These are phyloP conservation scores for Madurella fahalii DNA, from an alignment of 2,329 filamentous ascomycete species.

Conservation along the genomic window DNA sequence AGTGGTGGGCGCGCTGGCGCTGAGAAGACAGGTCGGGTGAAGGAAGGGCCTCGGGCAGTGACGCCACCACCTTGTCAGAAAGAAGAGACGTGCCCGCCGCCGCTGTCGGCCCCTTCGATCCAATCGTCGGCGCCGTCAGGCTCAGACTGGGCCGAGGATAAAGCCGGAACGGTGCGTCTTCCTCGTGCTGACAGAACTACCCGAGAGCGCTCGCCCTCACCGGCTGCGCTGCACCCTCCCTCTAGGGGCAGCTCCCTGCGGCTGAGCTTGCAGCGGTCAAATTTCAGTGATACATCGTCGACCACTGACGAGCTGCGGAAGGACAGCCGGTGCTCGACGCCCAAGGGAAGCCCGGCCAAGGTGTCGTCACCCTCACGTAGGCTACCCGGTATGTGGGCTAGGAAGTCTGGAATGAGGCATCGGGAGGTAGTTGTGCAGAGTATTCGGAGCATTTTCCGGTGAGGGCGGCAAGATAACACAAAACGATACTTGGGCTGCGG, in stretches of 20 bases:
- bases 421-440: conserved; percentile 38
- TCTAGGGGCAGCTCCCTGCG: conserved; percentile 25
- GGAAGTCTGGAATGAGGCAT: conserved; percentile 33
- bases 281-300: conserved; percentile 9
- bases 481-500: neutral
- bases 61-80: neutral
- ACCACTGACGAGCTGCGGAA: conserved; percentile 21
- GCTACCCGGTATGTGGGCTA: conserved; percentile 35
- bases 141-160: too few species aligned
- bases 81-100: neutral
- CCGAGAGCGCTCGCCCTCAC: neutral
- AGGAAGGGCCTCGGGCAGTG: conserved; percentile 1
- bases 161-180: too few species aligned
- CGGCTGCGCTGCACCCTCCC: conserved; percentile 15
- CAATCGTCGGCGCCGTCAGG: too few species aligned
- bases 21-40: conserved; percentile 26
- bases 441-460: conserved; percentile 44
- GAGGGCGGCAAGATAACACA: conserved; percentile 7
- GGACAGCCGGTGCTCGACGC: conserved; percentile 18
- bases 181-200: neutral
- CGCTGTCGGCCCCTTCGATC: too few species aligned
- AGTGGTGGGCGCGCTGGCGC: conserved; percentile 9
- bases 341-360: conserved; percentile 6
- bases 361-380: conserved; percentile 21
- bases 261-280: conserved; percentile 12